Percentiles rank a stretch among this genome's conserved stretches.
These are phyloP conservation scores for Jaapia argillacea DNA, from an alignment of 768 basidiomycete species.

Conservation along the genomic window DNA sequence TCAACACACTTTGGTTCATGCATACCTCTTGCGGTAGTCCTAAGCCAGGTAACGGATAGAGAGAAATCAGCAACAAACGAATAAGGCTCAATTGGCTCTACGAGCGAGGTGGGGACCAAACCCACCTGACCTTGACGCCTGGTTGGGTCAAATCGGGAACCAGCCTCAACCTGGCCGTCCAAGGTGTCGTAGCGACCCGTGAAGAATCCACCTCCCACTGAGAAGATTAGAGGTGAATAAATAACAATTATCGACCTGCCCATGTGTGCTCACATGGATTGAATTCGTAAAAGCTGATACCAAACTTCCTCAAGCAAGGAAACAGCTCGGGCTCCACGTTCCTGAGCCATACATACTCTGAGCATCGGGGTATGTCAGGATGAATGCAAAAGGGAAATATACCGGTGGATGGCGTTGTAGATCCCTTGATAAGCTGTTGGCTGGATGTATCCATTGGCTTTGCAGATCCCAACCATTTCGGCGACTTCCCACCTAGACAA, in stretches of 20 bases:
- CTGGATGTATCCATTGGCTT: slow-evolving; percentile 21
- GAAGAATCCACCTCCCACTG: slow-evolving; percentile 28
- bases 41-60: slow-evolving; percentile 3
- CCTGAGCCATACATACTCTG: slow-evolving; percentile 11
- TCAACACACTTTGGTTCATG: not conserved
- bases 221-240: not conserved
- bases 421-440: slow-evolving; percentile 39
- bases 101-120: too few relatives aligned
- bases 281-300: slow-evolving; percentile 29
- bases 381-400: not conserved
- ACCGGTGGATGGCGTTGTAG: slow-evolving; percentile 32
- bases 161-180: slow-evolving; percentile 32
- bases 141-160: slow-evolving; percentile 46
- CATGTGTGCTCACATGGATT: slow-evolving; percentile 25
- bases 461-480: slow-evolving; percentile 31
- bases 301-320: slow-evolving; percentile 31
- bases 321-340: slow-evolving; percentile 29
- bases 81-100: not conserved
- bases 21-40: slow-evolving; percentile 27
- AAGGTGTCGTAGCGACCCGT: slow-evolving; percentile 27
- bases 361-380: not conserved
- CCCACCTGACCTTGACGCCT: slow-evolving; percentile 35
- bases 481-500: slow-evolving; percentile 30
- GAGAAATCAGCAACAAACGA: not conserved
- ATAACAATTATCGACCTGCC: not conserved